phyloP scores from a whole-genome alignment of 345 rosid species.

The Populus pruinosa region DNA sequence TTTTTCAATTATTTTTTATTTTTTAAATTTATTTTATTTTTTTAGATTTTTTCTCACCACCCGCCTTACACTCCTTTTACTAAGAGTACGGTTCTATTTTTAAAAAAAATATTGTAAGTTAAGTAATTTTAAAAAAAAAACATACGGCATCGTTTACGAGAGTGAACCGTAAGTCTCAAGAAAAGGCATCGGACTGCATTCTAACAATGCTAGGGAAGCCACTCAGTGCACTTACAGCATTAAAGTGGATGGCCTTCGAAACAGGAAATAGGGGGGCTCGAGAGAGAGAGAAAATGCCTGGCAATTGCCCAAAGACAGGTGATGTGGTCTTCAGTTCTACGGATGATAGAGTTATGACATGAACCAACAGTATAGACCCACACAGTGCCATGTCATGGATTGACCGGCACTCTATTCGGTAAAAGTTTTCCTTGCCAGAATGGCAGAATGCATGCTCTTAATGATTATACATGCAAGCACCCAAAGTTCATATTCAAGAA shows the following conservation, averaged over 20 bases:
- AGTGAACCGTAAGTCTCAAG: neutral
- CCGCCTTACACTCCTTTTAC: too few relatives aligned
- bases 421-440: neutral
- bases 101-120: too few relatives aligned
- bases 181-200: neutral
- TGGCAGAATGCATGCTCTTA: neutral
- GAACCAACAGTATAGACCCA: neutral
- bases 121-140: too few relatives aligned
- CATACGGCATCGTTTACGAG: too few relatives aligned
- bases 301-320: neutral
- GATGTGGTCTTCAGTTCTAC: neutral
- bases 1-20: too few relatives aligned
- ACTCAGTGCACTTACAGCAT: neutral
- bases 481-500: neutral
- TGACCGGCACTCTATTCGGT: neutral
- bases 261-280: neutral
- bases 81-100: too few relatives aligned
- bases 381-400: neutral
- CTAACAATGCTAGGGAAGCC: neutral
- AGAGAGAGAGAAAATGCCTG: neutral
- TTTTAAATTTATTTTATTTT: too few relatives aligned
- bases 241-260: neutral
- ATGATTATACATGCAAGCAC: neutral
- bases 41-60: too few relatives aligned
- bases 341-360: neutral